Conservation (phyloP, 345 rosid species). For the Melastoma malabathricum region DNA sequence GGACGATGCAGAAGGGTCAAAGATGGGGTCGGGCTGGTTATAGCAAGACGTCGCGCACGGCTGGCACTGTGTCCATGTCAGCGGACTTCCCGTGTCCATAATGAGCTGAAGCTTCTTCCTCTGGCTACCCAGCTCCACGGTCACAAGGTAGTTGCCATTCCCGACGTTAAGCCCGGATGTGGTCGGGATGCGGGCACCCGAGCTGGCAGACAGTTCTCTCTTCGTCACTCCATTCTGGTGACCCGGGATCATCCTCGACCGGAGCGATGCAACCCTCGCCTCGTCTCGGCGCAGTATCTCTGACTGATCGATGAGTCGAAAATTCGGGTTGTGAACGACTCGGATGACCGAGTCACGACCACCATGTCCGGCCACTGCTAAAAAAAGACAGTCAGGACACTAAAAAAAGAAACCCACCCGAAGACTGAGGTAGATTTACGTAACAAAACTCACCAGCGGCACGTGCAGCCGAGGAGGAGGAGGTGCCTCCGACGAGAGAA, state of each 20-base stretch:
- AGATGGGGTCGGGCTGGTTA: constrained; percentile 6
- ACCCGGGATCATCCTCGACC: not conserved
- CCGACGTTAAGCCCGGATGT: not conserved
- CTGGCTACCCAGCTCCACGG: constrained; percentile 9
- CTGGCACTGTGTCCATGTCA: constrained; percentile 11
- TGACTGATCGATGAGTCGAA: not conserved
- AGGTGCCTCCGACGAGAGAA: too few relatives aligned
- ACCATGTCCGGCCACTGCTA: too few relatives aligned
- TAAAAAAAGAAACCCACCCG: too few relatives aligned
- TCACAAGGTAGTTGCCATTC: constrained; percentile 2
- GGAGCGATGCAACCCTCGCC: not conserved
- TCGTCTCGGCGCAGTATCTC: not conserved
- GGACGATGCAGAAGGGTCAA: constrained; percentile 11
- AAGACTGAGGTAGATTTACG: too few relatives aligned
- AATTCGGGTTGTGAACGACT: too few relatives aligned
- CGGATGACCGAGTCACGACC: too few relatives aligned
- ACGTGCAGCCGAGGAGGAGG: too few relatives aligned
- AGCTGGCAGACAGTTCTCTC: not conserved
- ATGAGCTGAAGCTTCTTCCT: constrained; percentile 1
- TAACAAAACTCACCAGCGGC: too few relatives aligned
- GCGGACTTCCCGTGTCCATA: constrained; percentile 13
- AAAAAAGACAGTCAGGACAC: too few relatives aligned
- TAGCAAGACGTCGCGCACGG: constrained; percentile 5
- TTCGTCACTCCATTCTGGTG: not conserved
- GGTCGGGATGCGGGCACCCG: not conserved